Conservation (phyloP, 805 yeast species). For the Metschnikowia proteae region DNA sequence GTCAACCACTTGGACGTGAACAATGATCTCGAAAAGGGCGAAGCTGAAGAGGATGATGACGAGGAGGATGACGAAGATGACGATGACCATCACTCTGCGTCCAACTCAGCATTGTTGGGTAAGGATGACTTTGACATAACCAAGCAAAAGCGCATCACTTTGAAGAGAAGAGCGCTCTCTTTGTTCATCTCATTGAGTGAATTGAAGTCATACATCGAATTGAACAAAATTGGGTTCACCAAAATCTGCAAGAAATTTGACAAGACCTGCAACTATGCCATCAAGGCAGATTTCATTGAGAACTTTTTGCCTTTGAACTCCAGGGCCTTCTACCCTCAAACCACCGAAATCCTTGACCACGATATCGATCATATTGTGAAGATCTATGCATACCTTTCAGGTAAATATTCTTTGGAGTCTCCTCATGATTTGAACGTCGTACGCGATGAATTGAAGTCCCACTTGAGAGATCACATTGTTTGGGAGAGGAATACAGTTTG, state of each 20-base stretch:
- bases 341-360: conserved; percentile 38
- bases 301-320: conserved; percentile 44
- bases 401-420: conserved; percentile 44
- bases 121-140: conserved; percentile 20
- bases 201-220: conserved; percentile 74
- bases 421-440: conserved; percentile 41
- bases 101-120: conserved; percentile 25
- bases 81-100: conserved; percentile 20
- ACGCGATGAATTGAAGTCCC: conserved; percentile 45
- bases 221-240: conserved; percentile 84
- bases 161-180: conserved; percentile 62
- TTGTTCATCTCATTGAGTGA: conserved; percentile 76
- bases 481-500: conserved; percentile 98
- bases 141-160: conserved; percentile 48
- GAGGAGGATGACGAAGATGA: conserved; percentile 27
- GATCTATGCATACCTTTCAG: conserved; percentile 48
- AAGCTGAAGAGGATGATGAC: conserved; percentile 30
- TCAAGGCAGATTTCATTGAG: conserved; percentile 56
- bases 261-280: conserved; percentile 63
- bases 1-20: conserved; percentile 22
- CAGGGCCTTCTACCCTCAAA: conserved; percentile 49
- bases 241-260: conserved; percentile 92
- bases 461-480: conserved; percentile 84
- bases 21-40: conserved; percentile 29
- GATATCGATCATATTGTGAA: conserved; percentile 51